Evolutionary conservation across 768 basidiomycete species (phyloP), one percentile per base, ranked within the genome.

Genomic region (Mycena chlorophos): DNA sequence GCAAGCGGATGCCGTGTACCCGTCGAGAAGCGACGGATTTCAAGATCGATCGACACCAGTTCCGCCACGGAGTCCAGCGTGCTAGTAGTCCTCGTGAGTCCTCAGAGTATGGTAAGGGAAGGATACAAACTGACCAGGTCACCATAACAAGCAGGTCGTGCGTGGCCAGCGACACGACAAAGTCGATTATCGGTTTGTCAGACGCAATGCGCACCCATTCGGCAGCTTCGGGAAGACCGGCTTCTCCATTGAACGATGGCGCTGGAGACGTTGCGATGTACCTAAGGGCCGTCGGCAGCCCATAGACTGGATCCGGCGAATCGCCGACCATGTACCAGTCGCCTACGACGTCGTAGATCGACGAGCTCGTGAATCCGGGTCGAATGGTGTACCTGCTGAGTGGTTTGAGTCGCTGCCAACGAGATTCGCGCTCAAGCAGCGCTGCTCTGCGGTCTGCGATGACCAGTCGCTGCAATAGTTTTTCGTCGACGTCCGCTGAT

Each of bases 401-500:
- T 46, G 45, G 45, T 5, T 20, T 25, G 6, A 46, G 26, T 4
- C 27, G 45, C 6, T 25, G 12, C 45, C 45, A n/a, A n/a, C n/a
- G n/a, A n/a, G n/a, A n/a, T n/a, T n/a, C n/a, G n/a, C n/a, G n/a
- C n/a, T n/a, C n/a, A n/a, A n/a, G n/a, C n/a, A 46, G 25, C 45
- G 45, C 22, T 28, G 23, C n/a, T 46, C 45, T 23, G n/a, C 45
- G 45, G 20, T 46, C 45, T 19, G 45, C 8, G 13, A 46, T 46
- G 26, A 28, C 45, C 45, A 19, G 13, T 13, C 23, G 5, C 5
- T 25, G 23, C 12, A 46, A 25, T 25, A 27, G 45, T 10, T 46
- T 46, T n/a, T 46, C 45, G 23, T 46, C 45, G 45, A 46, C 45
- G 27, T 26, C 45, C 13, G 45, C 45, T 5, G 45, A 20, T 46